A percentile compares a stretch with the other conserved stretches of the same genome.
Evolutionary conservation across 1,284 basidiomycete genomes (phyloP).

Genomic region (Cryptococcus amylolentus): DNA sequence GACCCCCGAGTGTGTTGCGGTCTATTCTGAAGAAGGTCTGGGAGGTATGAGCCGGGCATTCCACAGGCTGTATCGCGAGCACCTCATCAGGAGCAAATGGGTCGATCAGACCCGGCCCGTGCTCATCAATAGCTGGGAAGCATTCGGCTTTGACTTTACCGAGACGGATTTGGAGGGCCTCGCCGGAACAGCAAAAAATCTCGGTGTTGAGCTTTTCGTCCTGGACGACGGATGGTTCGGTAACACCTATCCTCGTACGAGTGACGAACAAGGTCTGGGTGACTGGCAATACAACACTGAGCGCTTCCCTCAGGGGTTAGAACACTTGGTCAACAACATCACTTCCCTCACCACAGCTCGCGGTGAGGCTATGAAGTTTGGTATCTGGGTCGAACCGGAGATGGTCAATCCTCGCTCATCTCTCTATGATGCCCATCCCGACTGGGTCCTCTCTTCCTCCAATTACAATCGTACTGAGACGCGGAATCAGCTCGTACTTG

Average conservation of each 20-base stretch:
- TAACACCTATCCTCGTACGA: background rate
- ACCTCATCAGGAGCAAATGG: slow-evolving; percentile 19
- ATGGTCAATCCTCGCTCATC: slow-evolving; percentile 37
- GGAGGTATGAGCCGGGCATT: background rate
- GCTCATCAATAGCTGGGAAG: slow-evolving; percentile 42
- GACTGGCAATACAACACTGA: slow-evolving; percentile 33
- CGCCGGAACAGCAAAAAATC: slow-evolving; percentile 18
- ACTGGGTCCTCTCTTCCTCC: slow-evolving; percentile 13
- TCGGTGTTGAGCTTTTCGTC: slow-evolving; percentile 36
- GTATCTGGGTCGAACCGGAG: slow-evolving; percentile 42
- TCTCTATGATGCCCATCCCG: slow-evolving; percentile 34
- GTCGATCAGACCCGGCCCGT: slow-evolving; percentile 20
- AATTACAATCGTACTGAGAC: slow-evolving; percentile 25
- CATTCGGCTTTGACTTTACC: slow-evolving; percentile 33
- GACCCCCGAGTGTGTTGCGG: too few species aligned
- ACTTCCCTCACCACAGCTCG: slow-evolving; percentile 3
- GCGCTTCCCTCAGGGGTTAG: slow-evolving; percentile 30
- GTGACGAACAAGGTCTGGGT: slow-evolving; percentile 23
- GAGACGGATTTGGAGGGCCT: slow-evolving; percentile 17
- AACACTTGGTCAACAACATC: slow-evolving; percentile 13
- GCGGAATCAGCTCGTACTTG: too few species aligned
- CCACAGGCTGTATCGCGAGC: slow-evolving; percentile 28
- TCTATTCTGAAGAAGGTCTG: too few species aligned
- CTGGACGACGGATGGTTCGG: slow-evolving; percentile 46
- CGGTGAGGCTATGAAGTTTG: slow-evolving; percentile 22